Evolutionary conservation across 208 protist genomes (phyloP), one percentile per base, ranked within the genome.

Genomic region (Vickermania spadyakhi): DNA sequence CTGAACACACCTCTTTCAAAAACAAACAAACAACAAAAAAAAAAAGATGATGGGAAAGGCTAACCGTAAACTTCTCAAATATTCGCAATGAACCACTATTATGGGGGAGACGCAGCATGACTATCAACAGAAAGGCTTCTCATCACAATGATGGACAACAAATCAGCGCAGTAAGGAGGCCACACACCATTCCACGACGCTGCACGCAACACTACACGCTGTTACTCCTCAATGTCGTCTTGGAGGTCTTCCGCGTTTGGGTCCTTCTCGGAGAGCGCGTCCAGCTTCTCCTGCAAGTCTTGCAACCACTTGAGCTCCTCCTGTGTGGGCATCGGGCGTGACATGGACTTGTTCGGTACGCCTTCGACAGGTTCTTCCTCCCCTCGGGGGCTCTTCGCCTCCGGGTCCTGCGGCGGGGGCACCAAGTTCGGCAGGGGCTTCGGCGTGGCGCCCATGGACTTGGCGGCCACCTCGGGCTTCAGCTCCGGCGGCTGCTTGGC

Each of bases 291-390:
- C 66, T 92, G 81, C 31, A 92, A 66, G 13, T 51, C 72, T 14
- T 67, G 73, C 49, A 91, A 66, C 26, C 68, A 70, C 2, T 81
- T 72, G 45, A 91, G 36, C 26, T 84, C 81, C 42, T 82, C 80
- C 7, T 31, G 30, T 11, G 67, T 66, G 41, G 64, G 56, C 2
- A 60, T 62, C 14, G 65, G 58, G 1, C 58, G 58, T 1, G 42
- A 57, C 0, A 64, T 54, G 23, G 60, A 23, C 0, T 45, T 45
- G 36, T 45, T 45, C 36, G 36, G 36, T 7, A 45, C 18, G 7
- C 36, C 36, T 27, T 55, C 51, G 51, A 55, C 21, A 7, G 13
- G 13, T 27, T 55, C 51, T 18, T 55, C 25, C 21, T 55, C 25
- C n/a, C 25, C 26, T 11, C 13, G 13, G 51, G 51, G 51, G 51